phyloP scores from a whole-genome alignment of 1,139 yeast genomes.

The Entelexis paramagnoliae region DNA sequence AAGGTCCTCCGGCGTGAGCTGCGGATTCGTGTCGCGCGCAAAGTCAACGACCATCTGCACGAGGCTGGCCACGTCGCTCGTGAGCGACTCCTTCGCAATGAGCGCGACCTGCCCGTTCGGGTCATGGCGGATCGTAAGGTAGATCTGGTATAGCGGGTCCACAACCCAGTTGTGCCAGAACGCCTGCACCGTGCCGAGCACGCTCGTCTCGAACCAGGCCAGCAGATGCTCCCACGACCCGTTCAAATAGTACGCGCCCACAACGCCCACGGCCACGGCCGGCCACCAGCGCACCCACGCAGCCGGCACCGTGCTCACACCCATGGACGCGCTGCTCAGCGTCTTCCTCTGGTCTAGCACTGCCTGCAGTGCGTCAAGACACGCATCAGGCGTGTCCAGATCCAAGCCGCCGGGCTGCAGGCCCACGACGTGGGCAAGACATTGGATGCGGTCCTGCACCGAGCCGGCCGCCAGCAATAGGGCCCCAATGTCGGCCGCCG shows the following conservation, averaged over 20 bases:
- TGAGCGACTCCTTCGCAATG: slow-evolving; percentile 66
- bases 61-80: slow-evolving; percentile 66
- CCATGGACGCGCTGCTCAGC: neutral
- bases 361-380: slow-evolving; percentile 17
- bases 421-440: slow-evolving; percentile 2
- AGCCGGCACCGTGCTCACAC: slow-evolving; percentile 37
- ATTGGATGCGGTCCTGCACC: neutral
- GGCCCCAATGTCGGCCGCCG: slow-evolving; percentile 10
- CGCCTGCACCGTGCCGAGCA: slow-evolving; percentile 54
- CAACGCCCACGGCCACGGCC: slow-evolving; percentile 30
- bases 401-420: neutral
- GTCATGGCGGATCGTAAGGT: slow-evolving; percentile 75
- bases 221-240: slow-evolving; percentile 44
- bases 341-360: slow-evolving; percentile 14
- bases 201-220: slow-evolving; percentile 47
- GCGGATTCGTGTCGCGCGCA: slow-evolving; percentile 37
- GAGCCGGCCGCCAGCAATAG: neutral
- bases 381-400: slow-evolving; percentile 15
- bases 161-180: slow-evolving; percentile 76
- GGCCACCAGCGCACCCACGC: slow-evolving; percentile 61
- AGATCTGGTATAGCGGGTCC: slow-evolving; percentile 62
- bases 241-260: slow-evolving; percentile 37
- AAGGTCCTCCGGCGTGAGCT: slow-evolving; percentile 21
- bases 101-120: slow-evolving; percentile 59
- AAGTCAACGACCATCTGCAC: slow-evolving; percentile 83